These are phyloP conservation scores for Mycena rebaudengoi DNA, from an alignment of 768 basidiomycete species.

Conservation along the genomic window DNA sequence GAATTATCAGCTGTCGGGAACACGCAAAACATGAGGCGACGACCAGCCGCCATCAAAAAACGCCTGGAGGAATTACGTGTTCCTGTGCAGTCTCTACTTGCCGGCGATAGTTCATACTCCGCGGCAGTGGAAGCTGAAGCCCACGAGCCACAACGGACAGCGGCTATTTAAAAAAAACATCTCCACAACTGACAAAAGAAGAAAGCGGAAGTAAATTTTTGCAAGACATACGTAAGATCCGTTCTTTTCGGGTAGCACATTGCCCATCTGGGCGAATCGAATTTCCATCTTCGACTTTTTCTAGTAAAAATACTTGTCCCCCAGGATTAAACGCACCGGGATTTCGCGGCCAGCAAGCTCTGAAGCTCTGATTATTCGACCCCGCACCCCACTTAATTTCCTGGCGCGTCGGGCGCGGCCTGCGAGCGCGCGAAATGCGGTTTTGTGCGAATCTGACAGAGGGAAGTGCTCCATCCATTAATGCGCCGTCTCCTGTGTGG, in stretches of 20 bases:
- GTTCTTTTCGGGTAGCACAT: slow-evolving; percentile 13
- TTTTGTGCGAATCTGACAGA: slow-evolving; percentile 25
- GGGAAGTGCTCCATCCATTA: slow-evolving; percentile 17
- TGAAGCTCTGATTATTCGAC: slow-evolving; percentile 17
- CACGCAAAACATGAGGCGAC: too few relatives aligned
- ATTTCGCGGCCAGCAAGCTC: slow-evolving; percentile 5
- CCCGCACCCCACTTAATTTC: slow-evolving; percentile 23
- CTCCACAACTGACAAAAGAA: slow-evolving; percentile 18
- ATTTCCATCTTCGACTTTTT: slow-evolving; percentile 12
- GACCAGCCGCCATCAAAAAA: too few relatives aligned
- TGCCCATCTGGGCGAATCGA: slow-evolving; percentile 8
- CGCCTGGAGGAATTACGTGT: too few relatives aligned
- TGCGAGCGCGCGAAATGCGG: slow-evolving; percentile 7
- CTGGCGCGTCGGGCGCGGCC: slow-evolving; percentile 23
- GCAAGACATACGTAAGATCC: slow-evolving; percentile 12
- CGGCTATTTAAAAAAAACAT: too few relatives aligned
- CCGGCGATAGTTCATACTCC: too few relatives aligned
- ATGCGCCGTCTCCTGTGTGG: background rate
- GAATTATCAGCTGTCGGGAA: too few relatives aligned
- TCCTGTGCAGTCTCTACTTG: too few relatives aligned
- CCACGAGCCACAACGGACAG: too few relatives aligned
- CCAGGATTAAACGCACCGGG: too few relatives aligned
- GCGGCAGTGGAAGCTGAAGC: too few relatives aligned
- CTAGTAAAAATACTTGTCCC: too few relatives aligned
- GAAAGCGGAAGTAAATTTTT: slow-evolving; percentile 8